These are phyloP conservation scores for Podila epigama DNA, from an alignment of 192 early-diverging fungal species.

Conservation along the genomic window DNA sequence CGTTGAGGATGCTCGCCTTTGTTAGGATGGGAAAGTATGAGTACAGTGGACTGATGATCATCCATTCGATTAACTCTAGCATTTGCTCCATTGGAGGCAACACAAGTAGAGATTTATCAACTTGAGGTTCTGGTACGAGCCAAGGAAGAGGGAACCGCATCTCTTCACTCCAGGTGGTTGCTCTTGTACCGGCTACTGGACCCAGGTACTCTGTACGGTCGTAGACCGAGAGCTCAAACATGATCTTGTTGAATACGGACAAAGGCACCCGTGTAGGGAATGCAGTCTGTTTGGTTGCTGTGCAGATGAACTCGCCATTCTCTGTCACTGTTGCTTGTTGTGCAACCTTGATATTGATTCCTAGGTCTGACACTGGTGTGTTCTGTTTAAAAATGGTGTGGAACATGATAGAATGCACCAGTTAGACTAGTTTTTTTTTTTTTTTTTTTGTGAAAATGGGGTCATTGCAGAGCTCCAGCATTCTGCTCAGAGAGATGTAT, in stretches of 20 bases:
- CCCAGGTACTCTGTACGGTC: constrained; percentile 39
- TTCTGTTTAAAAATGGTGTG: not conserved
- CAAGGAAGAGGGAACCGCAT: constrained; percentile 46
- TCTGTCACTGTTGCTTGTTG: constrained; percentile 27
- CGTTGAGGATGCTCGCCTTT: constrained; percentile 40
- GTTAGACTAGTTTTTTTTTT: too few species aligned
- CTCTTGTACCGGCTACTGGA: constrained; percentile 36
- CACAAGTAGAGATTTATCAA: constrained; percentile 20
- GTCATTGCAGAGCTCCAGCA: too few species aligned
- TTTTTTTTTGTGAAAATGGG: too few species aligned
- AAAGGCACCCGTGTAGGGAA: constrained; percentile 35
- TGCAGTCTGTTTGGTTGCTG: constrained; percentile 11
- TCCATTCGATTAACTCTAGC: constrained; percentile 42
- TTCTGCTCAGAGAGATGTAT: not conserved
- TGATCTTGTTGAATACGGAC: constrained; percentile 42
- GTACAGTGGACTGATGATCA: constrained; percentile 42
- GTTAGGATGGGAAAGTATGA: constrained; percentile 34
- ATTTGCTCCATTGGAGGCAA: constrained; percentile 29
- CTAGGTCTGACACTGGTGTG: not conserved
- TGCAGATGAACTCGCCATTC: constrained; percentile 23
- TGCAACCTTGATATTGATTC: not conserved
- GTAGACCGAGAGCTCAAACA: constrained; percentile 48
- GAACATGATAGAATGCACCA: too few species aligned
- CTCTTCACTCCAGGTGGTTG: constrained; percentile 33
- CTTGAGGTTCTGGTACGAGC: constrained; percentile 40